These are phyloP conservation scores for Bruguiera gymnorhiza DNA, from an alignment of 345 rosid species.

Conservation along the genomic window DNA sequence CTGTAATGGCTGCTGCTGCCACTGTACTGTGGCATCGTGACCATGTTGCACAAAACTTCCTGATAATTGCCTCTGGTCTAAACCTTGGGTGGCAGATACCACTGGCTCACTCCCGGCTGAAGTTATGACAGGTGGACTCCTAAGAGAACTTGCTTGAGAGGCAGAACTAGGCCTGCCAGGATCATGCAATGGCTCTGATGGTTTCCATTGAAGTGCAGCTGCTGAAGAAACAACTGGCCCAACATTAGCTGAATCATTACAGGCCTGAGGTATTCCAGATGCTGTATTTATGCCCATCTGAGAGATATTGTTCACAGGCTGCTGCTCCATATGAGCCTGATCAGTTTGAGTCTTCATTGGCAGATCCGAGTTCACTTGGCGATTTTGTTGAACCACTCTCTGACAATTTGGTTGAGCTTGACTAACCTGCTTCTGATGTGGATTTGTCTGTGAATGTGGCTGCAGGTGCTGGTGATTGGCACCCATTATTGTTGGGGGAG, in stretches of 20 bases:
- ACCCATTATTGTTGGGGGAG: constrained; percentile 33
- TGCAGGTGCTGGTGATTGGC: constrained; percentile 44
- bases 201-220: constrained; percentile 43
- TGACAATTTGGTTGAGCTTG: constrained; percentile 46
- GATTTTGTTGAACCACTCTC: constrained; percentile 63
- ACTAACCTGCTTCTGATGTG: constrained; percentile 57
- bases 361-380: constrained; percentile 42
- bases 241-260: constrained; percentile 43
- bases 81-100: constrained; percentile 44
- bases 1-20: constrained; percentile 47
- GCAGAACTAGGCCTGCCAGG: constrained; percentile 38
- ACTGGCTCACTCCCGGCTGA: constrained; percentile 50
- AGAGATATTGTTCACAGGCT: constrained; percentile 36
- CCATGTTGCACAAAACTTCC: constrained; percentile 51
- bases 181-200: constrained; percentile 50
- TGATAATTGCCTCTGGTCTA: constrained; percentile 58
- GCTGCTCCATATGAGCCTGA: constrained; percentile 44
- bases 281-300: constrained; percentile 36
- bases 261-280: constrained; percentile 37
- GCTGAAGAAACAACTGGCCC: constrained; percentile 41
- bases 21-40: constrained; percentile 39
- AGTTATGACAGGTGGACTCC: constrained; percentile 44
- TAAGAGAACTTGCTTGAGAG: constrained; percentile 43
- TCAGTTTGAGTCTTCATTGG: constrained; percentile 58
- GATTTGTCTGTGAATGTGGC: constrained; percentile 28